These are phyloP conservation scores for Sordariomycetes sp. DNA, from an alignment of 2,329 filamentous ascomycete genomes.

Conservation along the genomic window DNA sequence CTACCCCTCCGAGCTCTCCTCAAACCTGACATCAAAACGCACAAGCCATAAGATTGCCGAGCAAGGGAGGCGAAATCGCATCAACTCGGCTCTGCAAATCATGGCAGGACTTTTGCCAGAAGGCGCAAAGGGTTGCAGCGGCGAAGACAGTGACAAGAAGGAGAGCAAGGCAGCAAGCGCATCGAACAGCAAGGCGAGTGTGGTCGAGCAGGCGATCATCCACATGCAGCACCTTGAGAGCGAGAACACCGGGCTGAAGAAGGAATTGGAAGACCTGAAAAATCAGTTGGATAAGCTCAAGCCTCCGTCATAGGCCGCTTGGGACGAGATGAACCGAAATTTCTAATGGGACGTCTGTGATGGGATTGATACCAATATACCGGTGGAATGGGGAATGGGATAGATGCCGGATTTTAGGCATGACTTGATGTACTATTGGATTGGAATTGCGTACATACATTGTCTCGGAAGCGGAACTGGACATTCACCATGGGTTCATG, in stretches of 20 bases:
- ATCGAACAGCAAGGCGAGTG: constrained; percentile 86
- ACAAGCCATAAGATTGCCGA: constrained; percentile 98
- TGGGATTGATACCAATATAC: no score
- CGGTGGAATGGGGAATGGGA: no score
- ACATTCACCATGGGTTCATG: no score
- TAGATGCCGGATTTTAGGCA: no score
- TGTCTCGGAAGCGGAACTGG: no score
- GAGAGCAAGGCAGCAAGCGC: constrained; percentile 38
- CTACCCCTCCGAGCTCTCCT: constrained; percentile 84
- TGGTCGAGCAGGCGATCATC: constrained; percentile 93
- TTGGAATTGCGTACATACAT: no score
- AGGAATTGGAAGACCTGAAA: constrained; percentile 37
- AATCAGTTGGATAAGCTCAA: constrained; percentile 18
- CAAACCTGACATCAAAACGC: constrained; percentile 89
- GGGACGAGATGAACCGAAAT: no score
- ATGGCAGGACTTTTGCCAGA: constrained; percentile 80
- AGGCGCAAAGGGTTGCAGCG: constrained; percentile 23
- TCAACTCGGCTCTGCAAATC: constrained; percentile 87
- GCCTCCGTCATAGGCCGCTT: neutral
- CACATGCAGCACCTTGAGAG: constrained; percentile 82
- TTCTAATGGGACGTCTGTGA: no score
- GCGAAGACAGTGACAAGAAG: constrained; percentile 38
- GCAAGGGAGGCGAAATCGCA: constrained; percentile 88
- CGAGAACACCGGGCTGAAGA: constrained; percentile 61
- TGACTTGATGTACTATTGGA: no score